phyloP scores from a whole-genome alignment of 306 rosid genomes.

The Citrullus mucosospermus region DNA sequence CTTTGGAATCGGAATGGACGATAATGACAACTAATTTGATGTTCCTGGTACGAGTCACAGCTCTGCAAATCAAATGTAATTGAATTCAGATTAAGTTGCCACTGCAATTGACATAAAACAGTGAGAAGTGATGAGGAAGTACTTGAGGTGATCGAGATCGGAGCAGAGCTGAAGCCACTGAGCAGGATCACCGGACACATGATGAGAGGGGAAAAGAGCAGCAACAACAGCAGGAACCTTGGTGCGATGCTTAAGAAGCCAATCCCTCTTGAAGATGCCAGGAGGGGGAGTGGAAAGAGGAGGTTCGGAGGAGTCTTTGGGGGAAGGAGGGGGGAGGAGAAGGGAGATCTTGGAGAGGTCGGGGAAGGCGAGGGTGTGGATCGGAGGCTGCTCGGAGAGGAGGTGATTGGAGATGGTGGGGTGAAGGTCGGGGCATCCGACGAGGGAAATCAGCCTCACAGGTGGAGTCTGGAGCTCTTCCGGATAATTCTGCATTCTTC shows the following conservation, averaged over 20 bases:
- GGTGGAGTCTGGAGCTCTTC: conserved; percentile 93
- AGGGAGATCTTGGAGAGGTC: conserved; percentile 58
- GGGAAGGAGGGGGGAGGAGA: conserved; percentile 22
- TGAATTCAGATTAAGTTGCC: not conserved
- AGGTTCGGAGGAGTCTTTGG: conserved; percentile 11
- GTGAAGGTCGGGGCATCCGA: conserved; percentile 76
- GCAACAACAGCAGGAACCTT: conserved; percentile 62
- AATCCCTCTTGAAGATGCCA: conserved; percentile 49
- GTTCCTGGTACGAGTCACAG: conserved; percentile 49
- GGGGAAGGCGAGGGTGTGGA: conserved; percentile 80
- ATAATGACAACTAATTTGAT: conserved; percentile 51
- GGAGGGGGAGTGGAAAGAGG: conserved; percentile 13
- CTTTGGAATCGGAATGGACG: conserved; percentile 39
- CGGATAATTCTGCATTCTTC: conserved; percentile 66
- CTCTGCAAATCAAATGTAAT: conserved; percentile 19
- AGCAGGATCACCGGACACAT: conserved; percentile 67
- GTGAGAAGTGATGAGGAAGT: not conserved
- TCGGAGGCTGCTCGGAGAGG: conserved; percentile 65
- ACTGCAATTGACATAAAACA: not conserved
- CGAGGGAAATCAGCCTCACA: conserved; percentile 49
- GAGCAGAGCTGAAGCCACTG: conserved; percentile 89
- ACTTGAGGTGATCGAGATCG: conserved; percentile 73
- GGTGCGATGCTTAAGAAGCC: conserved; percentile 91
- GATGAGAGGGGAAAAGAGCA: conserved; percentile 43
- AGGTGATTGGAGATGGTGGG: conserved; percentile 42